Evolutionary conservation across 139 green algal genomes (phyloP).

Genomic region (Chlamydomonas sp.): DNA sequence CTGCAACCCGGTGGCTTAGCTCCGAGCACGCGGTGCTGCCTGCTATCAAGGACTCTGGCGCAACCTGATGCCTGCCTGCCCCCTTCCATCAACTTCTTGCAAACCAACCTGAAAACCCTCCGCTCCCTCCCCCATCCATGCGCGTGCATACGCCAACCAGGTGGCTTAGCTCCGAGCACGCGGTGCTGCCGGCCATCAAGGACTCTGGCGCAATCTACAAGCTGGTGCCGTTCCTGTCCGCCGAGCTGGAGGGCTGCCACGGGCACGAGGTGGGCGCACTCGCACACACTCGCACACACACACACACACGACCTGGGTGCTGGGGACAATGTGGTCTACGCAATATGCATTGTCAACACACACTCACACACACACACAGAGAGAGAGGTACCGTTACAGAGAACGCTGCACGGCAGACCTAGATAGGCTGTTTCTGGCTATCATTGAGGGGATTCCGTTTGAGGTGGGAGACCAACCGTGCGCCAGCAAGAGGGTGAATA

Average conservation of each 20-base stretch:
- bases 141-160: too few relatives aligned
- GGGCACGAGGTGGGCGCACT: neutral
- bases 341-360: neutral
- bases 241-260: conserved; percentile 1
- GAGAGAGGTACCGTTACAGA: too few relatives aligned
- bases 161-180: conserved; percentile 35
- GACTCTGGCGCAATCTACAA: conserved; percentile 45
- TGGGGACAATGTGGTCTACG: neutral
- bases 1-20: conserved; percentile 42
- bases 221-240: conserved; percentile 49
- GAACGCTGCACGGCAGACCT: too few relatives aligned
- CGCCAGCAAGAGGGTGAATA: too few relatives aligned
- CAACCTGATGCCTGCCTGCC: conserved; percentile 29
- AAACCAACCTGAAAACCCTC: too few relatives aligned
- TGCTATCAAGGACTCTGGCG: conserved; percentile 47
- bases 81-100: conserved; percentile 39
- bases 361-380: too few relatives aligned
- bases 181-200: conserved; percentile 39
- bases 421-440: too few relatives aligned
- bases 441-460: too few relatives aligned
- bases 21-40: conserved; percentile 32
- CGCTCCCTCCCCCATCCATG: too few relatives aligned
- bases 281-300: too few relatives aligned
- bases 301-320: too few relatives aligned
- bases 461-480: too few relatives aligned